Percentiles rank a stretch among this genome's conserved stretches.
These are phyloP conservation scores for Globisporangium canariense DNA, from an alignment of 352 stramenopile species.

Conservation along the genomic window DNA sequence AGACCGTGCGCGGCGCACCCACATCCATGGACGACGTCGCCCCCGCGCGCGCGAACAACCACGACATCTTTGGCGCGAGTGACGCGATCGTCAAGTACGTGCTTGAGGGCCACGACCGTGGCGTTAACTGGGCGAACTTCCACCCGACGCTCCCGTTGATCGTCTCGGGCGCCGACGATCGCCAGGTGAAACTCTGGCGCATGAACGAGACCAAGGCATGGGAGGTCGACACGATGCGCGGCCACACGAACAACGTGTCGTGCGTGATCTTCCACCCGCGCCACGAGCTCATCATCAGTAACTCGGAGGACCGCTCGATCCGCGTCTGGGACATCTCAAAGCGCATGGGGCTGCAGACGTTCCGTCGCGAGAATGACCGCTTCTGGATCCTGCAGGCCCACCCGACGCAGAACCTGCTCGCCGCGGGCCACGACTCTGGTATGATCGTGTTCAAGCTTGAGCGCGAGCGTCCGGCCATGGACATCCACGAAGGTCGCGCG, in stretches of 20 bases:
- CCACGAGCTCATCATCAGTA: conserved; percentile 98
- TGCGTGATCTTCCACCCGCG: conserved; percentile 99
- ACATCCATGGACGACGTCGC: conserved; percentile 73
- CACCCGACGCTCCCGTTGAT: conserved; percentile 98
- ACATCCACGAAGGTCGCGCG: conserved; percentile 74
- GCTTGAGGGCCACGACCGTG: conserved; percentile 98
- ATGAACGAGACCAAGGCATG: conserved; percentile 99
- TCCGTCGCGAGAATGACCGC: conserved; percentile 97
- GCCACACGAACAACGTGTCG: conserved; percentile 99
- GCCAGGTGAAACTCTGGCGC: conserved; percentile 99
- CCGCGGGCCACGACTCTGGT: conserved; percentile 98
- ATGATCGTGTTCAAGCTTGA: conserved; percentile 99
- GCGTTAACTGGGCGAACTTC: conserved; percentile 99
- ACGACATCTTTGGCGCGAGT: conserved; percentile 98
- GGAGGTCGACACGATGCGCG: conserved; percentile 99
- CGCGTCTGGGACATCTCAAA: conserved; percentile 99
- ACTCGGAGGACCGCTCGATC: conserved; percentile 99
- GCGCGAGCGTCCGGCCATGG: conserved; percentile 95
- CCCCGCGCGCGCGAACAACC: conserved; percentile 58
- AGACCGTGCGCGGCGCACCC: conserved; percentile 93
- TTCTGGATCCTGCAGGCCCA: conserved; percentile 99
- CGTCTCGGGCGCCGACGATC: conserved; percentile 98
- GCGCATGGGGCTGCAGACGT: conserved; percentile 98
- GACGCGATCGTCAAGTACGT: conserved; percentile 99
- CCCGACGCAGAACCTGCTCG: conserved; percentile 96